These are phyloP conservation scores for Dorcoceras hygrometricum DNA, from an alignment of 257 asterid genomes.

Conservation along the genomic window DNA sequence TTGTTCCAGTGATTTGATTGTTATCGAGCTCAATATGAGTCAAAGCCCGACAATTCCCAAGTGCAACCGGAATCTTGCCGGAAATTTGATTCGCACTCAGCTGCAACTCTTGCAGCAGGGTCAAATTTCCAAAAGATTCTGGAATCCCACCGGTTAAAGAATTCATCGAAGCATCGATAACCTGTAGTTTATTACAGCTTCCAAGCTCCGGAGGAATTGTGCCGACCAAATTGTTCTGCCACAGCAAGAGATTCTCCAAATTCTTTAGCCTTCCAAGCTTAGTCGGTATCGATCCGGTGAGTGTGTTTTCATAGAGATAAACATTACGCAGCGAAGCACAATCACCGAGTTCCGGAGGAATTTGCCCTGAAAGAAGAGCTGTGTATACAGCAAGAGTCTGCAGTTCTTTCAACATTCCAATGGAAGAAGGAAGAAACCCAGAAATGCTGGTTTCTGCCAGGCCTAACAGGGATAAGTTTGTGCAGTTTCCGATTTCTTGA, in stretches of 20 bases:
- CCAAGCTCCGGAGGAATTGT: constrained; percentile 59
- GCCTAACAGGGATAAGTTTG: constrained; percentile 51
- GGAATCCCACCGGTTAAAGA: constrained; percentile 65
- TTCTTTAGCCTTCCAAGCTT: constrained; percentile 44
- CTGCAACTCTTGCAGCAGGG: constrained; percentile 52
- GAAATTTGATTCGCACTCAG: constrained; percentile 67
- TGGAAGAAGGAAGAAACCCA: constrained; percentile 60
- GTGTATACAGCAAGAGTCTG: constrained; percentile 66
- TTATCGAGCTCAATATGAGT: constrained; percentile 74
- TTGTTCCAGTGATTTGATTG: constrained; percentile 67
- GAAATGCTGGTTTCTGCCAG: constrained; percentile 73
- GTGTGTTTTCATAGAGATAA: constrained; percentile 63
- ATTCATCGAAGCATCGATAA: constrained; percentile 60
- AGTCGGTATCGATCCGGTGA: constrained; percentile 63
- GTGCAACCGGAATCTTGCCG: constrained; percentile 56
- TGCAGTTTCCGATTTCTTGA: constrained; percentile 60
- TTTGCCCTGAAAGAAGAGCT: constrained; percentile 67
- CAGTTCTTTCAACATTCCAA: constrained; percentile 53
- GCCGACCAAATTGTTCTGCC: constrained; percentile 72
- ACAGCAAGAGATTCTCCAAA: constrained; percentile 53
- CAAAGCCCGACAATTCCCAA: constrained; percentile 55
- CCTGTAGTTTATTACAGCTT: constrained; percentile 39
- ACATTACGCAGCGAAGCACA: constrained; percentile 44
- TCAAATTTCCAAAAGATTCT: constrained; percentile 48
- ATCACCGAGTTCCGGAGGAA: constrained; percentile 69